A percentile compares a stretch with the other conserved stretches of the same genome.
Evolutionary conservation across 139 green algal genomes (phyloP).

Genomic region (Edaphochlamys debaryana): DNA sequence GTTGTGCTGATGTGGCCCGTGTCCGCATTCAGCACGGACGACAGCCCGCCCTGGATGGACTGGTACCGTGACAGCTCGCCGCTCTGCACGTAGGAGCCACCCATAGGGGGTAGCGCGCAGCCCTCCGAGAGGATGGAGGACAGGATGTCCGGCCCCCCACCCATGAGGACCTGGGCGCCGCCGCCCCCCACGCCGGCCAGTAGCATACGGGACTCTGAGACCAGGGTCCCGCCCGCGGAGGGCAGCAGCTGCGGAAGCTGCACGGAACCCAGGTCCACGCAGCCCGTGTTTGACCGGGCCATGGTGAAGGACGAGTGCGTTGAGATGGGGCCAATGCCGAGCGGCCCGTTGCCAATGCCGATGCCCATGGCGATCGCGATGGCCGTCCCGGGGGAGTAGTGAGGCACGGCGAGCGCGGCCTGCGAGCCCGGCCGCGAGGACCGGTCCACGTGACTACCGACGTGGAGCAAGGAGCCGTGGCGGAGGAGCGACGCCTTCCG

Average conservation of each 20-base stretch:
- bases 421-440: neutral
- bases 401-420: no score
- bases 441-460: neutral
- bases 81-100: neutral
- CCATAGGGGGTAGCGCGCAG: neutral
- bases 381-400: neutral
- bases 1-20: slow-evolving; percentile 23
- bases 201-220: neutral
- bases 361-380: neutral
- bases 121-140: slow-evolving; percentile 17
- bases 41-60: neutral
- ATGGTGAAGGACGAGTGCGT: slow-evolving; percentile 15
- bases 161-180: neutral
- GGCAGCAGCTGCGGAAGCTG: neutral
- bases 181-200: no score
- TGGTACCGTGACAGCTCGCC: slow-evolving; percentile 2
- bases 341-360: no score
- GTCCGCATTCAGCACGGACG: slow-evolving; percentile 15
- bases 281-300: neutral
- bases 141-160: neutral
- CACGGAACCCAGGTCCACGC: slow-evolving; percentile 3
- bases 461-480: neutral
- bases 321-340: no score
- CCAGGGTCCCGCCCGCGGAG: neutral
- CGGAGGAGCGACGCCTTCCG: slow-evolving; percentile 12